Evolutionary conservation across 805 yeast genomes (phyloP).

Genomic region (Yamadazyma akitaensis): DNA sequence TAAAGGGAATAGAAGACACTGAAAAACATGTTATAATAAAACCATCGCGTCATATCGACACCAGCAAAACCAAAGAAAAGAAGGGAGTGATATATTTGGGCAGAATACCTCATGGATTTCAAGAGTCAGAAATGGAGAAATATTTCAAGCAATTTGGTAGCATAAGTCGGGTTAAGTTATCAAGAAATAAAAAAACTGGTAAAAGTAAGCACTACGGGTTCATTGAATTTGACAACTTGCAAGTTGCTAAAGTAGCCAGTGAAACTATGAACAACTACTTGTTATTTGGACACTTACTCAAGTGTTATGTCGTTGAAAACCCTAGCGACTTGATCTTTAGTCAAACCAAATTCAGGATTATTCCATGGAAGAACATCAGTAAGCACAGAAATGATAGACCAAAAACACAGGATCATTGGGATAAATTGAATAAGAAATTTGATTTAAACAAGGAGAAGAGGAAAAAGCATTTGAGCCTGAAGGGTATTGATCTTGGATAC

Average conservation of each 20-base stretch:
- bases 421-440: slow-evolving; percentile 46
- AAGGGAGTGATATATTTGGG: slow-evolving; percentile 84
- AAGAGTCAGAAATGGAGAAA: slow-evolving; percentile 71
- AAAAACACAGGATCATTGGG: slow-evolving; percentile 57
- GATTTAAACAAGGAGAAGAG: slow-evolving; percentile 42
- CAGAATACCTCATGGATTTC: slow-evolving; percentile 88
- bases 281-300: slow-evolving; percentile 80
- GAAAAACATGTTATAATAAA: slow-evolving; percentile 24
- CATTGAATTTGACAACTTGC: slow-evolving; percentile 70
- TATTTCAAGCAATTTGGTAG: slow-evolving; percentile 92
- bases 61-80: slow-evolving; percentile 17
- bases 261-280: slow-evolving; percentile 96
- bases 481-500: slow-evolving; percentile 49
- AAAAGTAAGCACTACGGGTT: slow-evolving; percentile 89
- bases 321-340: slow-evolving; percentile 58
- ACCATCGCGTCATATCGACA: slow-evolving; percentile 14
- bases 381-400: slow-evolving; percentile 53
- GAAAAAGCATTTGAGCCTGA: slow-evolving; percentile 46
- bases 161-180: slow-evolving; percentile 70
- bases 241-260: slow-evolving; percentile 83
- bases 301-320: slow-evolving; percentile 55
- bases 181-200: slow-evolving; percentile 89
- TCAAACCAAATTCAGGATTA: slow-evolving; percentile 52
- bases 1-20: slow-evolving; percentile 16
- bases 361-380: slow-evolving; percentile 59